A percentile compares a stretch with the other conserved stretches of the same genome.
These are phyloP conservation scores for Boletus sp. DNA, from an alignment of 1,284 basidiomycete genomes.

Conservation along the genomic window DNA sequence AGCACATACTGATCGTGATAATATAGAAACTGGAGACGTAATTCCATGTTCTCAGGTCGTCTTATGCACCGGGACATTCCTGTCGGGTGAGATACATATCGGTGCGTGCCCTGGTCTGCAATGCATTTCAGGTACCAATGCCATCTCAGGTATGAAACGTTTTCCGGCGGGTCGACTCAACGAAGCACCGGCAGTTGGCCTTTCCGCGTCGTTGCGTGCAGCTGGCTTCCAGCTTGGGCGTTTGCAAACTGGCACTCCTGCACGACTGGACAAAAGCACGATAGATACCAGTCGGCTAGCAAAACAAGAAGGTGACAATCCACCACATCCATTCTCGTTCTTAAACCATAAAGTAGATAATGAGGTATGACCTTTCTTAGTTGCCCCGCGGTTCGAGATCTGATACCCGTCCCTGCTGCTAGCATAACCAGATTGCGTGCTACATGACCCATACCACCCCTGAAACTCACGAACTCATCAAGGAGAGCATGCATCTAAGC, in stretches of 20 bases:
- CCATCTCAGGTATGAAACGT: slow-evolving; percentile 59
- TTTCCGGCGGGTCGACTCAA: slow-evolving; percentile 83
- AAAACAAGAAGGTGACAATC: slow-evolving; percentile 59
- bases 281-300: slow-evolving; percentile 66
- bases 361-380: slow-evolving; percentile 36
- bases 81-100: slow-evolving; percentile 87
- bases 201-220: slow-evolving; percentile 70
- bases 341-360: slow-evolving; percentile 51
- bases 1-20: slow-evolving; percentile 1
- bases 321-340: slow-evolving; percentile 64
- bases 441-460: slow-evolving; percentile 74
- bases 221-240: slow-evolving; percentile 82
- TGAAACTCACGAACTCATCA: slow-evolving; percentile 71
- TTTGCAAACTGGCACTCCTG: slow-evolving; percentile 89
- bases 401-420: background rate
- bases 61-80: slow-evolving; percentile 88
- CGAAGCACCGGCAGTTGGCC: slow-evolving; percentile 69
- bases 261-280: slow-evolving; percentile 67
- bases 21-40: slow-evolving; percentile 70
- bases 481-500: slow-evolving; percentile 71
- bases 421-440: slow-evolving; percentile 74
- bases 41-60: slow-evolving; percentile 80
- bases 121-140: background rate
- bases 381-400: background rate
- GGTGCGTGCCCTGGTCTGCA: slow-evolving; percentile 43